Evolutionary conservation across 257 asterid genomes (phyloP).

Genomic region (Nicotiana otophora): DNA sequence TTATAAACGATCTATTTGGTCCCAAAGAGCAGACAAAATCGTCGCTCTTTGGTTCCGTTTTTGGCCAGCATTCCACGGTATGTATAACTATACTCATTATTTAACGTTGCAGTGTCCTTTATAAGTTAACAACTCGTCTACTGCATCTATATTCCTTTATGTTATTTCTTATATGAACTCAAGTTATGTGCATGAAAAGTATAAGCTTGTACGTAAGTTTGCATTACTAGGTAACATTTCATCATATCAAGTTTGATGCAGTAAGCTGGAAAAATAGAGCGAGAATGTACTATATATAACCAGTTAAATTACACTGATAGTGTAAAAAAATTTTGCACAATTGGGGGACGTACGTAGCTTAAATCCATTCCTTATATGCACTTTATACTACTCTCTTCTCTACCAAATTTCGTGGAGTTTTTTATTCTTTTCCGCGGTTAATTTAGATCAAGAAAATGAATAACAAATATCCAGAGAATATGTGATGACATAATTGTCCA

Average conservation of each 20-base stretch:
- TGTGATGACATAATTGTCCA: not conserved
- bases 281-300: not conserved
- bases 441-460: not conserved
- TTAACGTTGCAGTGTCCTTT: no score
- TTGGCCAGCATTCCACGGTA: slow-evolving; percentile 64
- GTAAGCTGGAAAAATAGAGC: not conserved
- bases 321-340: no score
- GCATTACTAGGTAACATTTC: not conserved
- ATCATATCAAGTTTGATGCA: not conserved
- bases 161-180: not conserved
- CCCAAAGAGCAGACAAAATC: slow-evolving; percentile 30
- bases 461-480: not conserved
- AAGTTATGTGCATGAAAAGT: not conserved
- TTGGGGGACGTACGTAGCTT: no score
- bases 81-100: not conserved
- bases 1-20: slow-evolving; percentile 60
- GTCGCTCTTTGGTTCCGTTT: slow-evolving; percentile 49
- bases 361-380: not conserved
- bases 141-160: not conserved
- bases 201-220: not conserved
- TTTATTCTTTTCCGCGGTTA: no score
- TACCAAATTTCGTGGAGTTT: not conserved
- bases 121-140: no score
- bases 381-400: not conserved
- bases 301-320: no score